A percentile compares a stretch with the other conserved stretches of the same genome.
phyloP scores from a whole-genome alignment of 1,284 basidiomycete species.

The Psilocybe mexicana region DNA sequence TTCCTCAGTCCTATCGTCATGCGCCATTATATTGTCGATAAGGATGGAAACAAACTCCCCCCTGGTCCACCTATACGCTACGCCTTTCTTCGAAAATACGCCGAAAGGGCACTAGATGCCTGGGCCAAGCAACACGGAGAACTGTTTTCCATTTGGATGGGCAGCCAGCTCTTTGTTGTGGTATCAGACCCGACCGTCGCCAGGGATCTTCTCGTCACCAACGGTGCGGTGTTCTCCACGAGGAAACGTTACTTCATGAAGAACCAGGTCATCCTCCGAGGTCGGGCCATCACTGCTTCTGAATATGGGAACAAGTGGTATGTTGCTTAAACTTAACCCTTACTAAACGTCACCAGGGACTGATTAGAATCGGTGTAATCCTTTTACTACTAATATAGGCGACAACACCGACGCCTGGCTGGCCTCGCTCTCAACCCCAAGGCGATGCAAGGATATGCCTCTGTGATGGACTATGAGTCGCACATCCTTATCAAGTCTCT shows the following conservation, averaged over 20 bases:
- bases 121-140: conserved; percentile 43
- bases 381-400: neutral
- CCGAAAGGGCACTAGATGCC: conserved; percentile 36
- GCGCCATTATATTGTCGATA: conserved; percentile 15
- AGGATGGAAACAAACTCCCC: conserved; percentile 31
- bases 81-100: conserved; percentile 37
- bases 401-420: conserved; percentile 42
- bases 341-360: neutral
- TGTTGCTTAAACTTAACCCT: conserved; percentile 14
- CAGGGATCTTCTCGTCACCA: conserved; percentile 42
- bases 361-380: neutral
- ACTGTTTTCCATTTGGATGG: conserved; percentile 42
- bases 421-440: conserved; percentile 31
- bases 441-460: conserved; percentile 34
- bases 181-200: conserved; percentile 41
- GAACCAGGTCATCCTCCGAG: conserved; percentile 38
- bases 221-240: conserved; percentile 44
- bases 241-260: conserved; percentile 45
- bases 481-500: conserved; percentile 35
- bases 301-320: conserved; percentile 43
- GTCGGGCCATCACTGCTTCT: conserved; percentile 43
- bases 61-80: conserved; percentile 35
- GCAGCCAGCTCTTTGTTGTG: conserved; percentile 44
- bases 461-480: conserved; percentile 38
- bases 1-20: conserved; percentile 1